Base-by-base conservation (phyloP, 2,329 filamentous ascomycete species). In the Helminthosporium solani region DNA sequence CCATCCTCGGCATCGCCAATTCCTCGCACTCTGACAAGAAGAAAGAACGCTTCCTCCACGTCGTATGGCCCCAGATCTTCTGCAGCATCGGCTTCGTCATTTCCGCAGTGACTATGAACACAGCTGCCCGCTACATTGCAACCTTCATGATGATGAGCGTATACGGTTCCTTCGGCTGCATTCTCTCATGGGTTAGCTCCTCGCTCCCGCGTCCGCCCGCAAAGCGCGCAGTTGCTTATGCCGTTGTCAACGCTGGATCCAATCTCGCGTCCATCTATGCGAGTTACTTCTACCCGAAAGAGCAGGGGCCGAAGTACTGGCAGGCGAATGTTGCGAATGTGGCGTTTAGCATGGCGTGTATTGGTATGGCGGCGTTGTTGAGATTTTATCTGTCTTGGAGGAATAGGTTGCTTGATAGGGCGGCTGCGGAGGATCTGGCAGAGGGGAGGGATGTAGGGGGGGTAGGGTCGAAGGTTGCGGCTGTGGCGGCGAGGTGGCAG, bases 211-310 rank as follows among this genome's bases (percentile, higher is more conserved):
- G 78, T 1, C 78, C 77, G 0, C 78, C 78, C 0, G 77, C 78
- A 7, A 81, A 81, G 71, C 77, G 78, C 28, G 78, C 78, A 19
- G 79, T 80, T 2, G 78, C 78, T 21, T 76, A 80, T 40, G 78
- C 78, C 45, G 70, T 81, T 52, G 75, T 81, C 70, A 81, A 81
- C 61, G 43, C 47, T 2, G 47, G 44, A 3, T 47, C 47, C 6
- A 50, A 50, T 27, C 20, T 50, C 4, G 50, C 50, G 8, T 50
- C 44, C 6, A 48, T 50, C 18, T 53, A 53, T 27, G 47, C 47
- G 3, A 42, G 36, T 3, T 50, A 53, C 41, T 47, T 47, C 34
- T 53, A 51, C 30, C 44, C 49, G 15, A 47, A 40, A 18, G 15
- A 18, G 3, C 44, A 51, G 21, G 49, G 44, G 2, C 44, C 44